phyloP scores from a whole-genome alignment of 1,139 yeast species.

The Yueomyces sp. region DNA sequence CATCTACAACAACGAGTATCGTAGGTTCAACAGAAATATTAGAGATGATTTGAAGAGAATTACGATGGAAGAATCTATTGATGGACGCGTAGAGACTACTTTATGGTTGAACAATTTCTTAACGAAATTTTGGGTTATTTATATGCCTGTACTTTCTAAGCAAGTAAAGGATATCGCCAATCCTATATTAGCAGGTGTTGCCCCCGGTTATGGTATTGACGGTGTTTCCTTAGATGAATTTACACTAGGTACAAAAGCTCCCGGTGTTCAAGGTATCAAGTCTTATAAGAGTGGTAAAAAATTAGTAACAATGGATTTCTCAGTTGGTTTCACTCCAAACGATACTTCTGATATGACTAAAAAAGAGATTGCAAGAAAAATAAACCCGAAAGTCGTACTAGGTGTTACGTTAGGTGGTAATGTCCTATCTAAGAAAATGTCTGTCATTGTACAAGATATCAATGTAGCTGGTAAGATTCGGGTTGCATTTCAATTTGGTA shows the following conservation, averaged over 20 bases:
- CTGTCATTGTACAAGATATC: slow-evolving; percentile 69
- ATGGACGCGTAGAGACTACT: slow-evolving; percentile 55
- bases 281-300: slow-evolving; percentile 57
- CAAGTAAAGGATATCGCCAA: slow-evolving; percentile 59
- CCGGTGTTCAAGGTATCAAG: slow-evolving; percentile 55
- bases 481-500: slow-evolving; percentile 46
- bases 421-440: slow-evolving; percentile 59
- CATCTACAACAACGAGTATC: slow-evolving; percentile 55
- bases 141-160: slow-evolving; percentile 77
- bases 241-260: slow-evolving; percentile 70
- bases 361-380: slow-evolving; percentile 52
- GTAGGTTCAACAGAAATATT: slow-evolving; percentile 59
- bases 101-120: slow-evolving; percentile 68
- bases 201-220: slow-evolving; percentile 75
- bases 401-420: slow-evolving; percentile 75
- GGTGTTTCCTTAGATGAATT: slow-evolving; percentile 61
- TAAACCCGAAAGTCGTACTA: slow-evolving; percentile 67
- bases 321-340: slow-evolving; percentile 65
- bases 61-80: slow-evolving; percentile 46
- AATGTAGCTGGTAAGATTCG: slow-evolving; percentile 62
- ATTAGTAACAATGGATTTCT: slow-evolving; percentile 73
- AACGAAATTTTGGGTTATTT: slow-evolving; percentile 74
- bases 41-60: slow-evolving; percentile 63
- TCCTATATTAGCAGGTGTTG: slow-evolving; percentile 51
- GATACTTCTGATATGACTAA: slow-evolving; percentile 76